Percentiles rank a stretch among this genome's conserved stretches.
Evolutionary conservation across 2,329 filamentous ascomycete genomes (phyloP).

Genomic region (Hypoxylon sp.): DNA sequence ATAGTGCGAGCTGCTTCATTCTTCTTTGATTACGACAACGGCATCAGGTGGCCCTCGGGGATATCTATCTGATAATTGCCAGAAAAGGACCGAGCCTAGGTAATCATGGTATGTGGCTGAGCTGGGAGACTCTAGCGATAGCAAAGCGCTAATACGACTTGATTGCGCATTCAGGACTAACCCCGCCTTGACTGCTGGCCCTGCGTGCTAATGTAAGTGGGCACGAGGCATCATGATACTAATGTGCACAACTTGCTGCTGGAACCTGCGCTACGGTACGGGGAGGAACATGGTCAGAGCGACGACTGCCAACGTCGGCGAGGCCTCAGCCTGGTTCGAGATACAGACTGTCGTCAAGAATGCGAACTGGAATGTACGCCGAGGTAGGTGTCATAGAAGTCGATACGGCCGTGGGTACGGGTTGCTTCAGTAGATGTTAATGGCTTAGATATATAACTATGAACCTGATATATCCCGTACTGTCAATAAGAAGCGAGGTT

Average conservation of each 20-base stretch:
- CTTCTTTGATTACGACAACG: no score
- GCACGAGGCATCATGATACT: not conserved
- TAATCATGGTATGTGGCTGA: slow-evolving; percentile 22
- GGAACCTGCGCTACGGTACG: not conserved
- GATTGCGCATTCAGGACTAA: slow-evolving; percentile 3
- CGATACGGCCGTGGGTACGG: no score
- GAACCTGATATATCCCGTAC: no score
- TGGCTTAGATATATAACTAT: no score
- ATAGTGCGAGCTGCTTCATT: no score
- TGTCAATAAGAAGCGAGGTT: not conserved
- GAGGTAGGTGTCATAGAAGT: not conserved
- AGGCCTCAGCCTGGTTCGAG: not conserved
- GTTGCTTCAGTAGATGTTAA: no score
- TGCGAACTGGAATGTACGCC: not conserved
- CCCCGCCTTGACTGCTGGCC: not conserved
- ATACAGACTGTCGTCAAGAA: not conserved
- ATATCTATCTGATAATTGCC: not conserved
- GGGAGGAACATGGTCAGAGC: not conserved
- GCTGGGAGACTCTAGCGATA: not conserved
- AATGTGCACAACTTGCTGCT: not conserved
- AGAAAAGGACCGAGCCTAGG: no score
- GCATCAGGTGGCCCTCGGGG: not conserved
- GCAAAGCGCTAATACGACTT: slow-evolving; percentile 19
- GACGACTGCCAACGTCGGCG: no score
- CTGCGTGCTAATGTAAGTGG: slow-evolving; percentile 8